phyloP scores from a whole-genome alignment of 768 basidiomycete species.

The Russula compacta region DNA sequence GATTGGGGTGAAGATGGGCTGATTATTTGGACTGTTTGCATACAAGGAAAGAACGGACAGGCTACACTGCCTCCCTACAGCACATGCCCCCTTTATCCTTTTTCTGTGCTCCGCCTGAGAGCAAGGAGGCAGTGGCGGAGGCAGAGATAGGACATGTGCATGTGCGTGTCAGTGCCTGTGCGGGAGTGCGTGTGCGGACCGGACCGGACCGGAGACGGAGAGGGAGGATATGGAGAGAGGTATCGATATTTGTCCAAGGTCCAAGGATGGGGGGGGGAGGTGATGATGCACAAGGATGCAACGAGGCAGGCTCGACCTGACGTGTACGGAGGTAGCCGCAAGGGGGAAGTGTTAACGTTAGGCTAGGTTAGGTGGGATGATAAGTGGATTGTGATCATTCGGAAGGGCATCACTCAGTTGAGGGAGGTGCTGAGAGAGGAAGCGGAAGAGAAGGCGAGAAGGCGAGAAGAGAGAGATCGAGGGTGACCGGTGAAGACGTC shows the following conservation, averaged over 20 bases:
- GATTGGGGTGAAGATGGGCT: constrained; percentile 1
- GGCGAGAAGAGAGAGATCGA: background rate
- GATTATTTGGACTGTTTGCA: background rate
- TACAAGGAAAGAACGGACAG: background rate
- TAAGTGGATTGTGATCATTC: background rate
- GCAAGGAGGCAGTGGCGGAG: too few relatives aligned
- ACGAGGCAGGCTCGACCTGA: constrained; percentile 2
- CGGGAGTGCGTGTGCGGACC: too few relatives aligned
- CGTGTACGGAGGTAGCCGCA: background rate
- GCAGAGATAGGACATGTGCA: too few relatives aligned
- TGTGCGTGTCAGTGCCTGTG: too few relatives aligned
- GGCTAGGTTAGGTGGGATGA: background rate
- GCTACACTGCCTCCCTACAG: background rate
- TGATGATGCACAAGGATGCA: constrained; percentile 15
- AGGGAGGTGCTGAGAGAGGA: too few relatives aligned
- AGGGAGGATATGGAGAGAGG: background rate
- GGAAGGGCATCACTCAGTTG: too few relatives aligned
- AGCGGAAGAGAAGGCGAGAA: background rate
- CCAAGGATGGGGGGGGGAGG: background rate
- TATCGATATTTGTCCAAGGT: background rate
- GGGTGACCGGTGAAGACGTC: background rate
- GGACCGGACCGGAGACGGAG: background rate
- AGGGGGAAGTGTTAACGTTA: background rate
- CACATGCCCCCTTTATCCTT: background rate
- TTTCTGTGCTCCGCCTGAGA: background rate